Conservation (phyloP, 345 rosid genomes). For the Geranium brycei region DNA sequence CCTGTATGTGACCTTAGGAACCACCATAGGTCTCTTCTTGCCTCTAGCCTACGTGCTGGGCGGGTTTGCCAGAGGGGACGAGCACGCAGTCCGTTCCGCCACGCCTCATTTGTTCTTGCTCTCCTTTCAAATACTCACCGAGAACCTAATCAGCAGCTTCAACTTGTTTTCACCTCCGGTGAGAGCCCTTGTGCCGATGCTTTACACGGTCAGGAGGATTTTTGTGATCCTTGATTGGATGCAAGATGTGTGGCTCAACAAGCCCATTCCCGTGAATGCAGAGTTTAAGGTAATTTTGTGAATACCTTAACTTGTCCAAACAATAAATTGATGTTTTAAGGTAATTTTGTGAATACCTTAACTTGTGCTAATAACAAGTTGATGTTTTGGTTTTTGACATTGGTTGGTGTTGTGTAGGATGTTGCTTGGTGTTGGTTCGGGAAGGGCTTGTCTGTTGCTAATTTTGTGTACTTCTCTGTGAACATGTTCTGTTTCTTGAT, state of each 20-base stretch:
- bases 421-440: constrained; percentile 75
- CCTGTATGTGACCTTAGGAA: constrained; percentile 51
- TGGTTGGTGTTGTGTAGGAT: constrained; percentile 18
- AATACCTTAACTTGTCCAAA: no score
- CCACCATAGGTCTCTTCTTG: constrained; percentile 66
- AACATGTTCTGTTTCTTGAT: constrained; percentile 70
- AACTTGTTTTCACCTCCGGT: constrained; percentile 74
- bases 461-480: constrained; percentile 47
- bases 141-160: constrained; percentile 62
- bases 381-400: no score
- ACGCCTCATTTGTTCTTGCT: constrained; percentile 79
- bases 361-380: no score
- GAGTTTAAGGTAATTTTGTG: constrained; percentile 28
- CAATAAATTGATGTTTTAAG: not conserved
- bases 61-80: constrained; percentile 88
- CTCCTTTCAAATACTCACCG: constrained; percentile 77
- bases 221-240: constrained; percentile 66
- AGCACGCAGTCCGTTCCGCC: constrained; percentile 56
- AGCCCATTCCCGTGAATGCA: constrained; percentile 43
- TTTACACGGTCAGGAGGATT: constrained; percentile 64
- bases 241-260: constrained; percentile 57
- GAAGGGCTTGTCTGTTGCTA: constrained; percentile 44
- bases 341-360: not conserved
- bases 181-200: constrained; percentile 69
- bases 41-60: constrained; percentile 81